These are phyloP conservation scores for Naganishia vishniacii DNA, from an alignment of 768 basidiomycete species.

Conservation along the genomic window DNA sequence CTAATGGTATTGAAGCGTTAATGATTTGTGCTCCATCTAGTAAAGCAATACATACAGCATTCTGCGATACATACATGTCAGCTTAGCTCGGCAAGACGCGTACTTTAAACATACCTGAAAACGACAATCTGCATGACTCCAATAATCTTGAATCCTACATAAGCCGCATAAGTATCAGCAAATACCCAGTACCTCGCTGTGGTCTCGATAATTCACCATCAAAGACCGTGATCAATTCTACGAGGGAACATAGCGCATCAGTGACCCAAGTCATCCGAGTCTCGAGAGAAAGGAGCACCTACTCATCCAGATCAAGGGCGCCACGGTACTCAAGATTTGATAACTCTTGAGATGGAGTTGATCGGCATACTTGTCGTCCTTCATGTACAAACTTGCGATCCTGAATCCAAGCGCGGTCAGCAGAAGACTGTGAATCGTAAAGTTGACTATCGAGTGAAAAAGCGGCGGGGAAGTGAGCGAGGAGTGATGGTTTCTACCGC, in stretches of 20 bases:
- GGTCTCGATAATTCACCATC: constrained; percentile 30
- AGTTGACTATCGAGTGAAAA: constrained; percentile 51
- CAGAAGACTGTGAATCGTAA: constrained; percentile 69
- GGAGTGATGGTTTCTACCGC: no score
- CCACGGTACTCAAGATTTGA: constrained; percentile 78
- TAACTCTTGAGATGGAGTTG: constrained; percentile 61
- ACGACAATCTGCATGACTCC: constrained; percentile 93
- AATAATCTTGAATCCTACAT: constrained; percentile 79
- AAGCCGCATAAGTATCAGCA: neutral
- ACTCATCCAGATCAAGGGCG: constrained; percentile 72
- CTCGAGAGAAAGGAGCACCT: neutral
- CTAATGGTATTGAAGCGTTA: neutral
- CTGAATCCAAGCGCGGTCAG: constrained; percentile 70
- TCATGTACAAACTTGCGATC: constrained; percentile 55
- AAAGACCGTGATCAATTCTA: constrained; percentile 41
- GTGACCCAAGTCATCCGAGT: neutral
- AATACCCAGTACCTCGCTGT: neutral
- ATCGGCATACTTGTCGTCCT: constrained; percentile 48
- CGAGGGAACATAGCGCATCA: neutral
- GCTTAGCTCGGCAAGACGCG: neutral
- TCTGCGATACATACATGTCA: neutral
- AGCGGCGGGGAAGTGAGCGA: neutral
- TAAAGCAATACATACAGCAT: constrained; percentile 58
- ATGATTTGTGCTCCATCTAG: neutral
- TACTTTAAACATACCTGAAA: constrained; percentile 52